Evolutionary conservation across 2,329 filamentous ascomycete species (phyloP), one percentile per base, ranked within the genome.

Genomic region (Diaporthe batatas): DNA sequence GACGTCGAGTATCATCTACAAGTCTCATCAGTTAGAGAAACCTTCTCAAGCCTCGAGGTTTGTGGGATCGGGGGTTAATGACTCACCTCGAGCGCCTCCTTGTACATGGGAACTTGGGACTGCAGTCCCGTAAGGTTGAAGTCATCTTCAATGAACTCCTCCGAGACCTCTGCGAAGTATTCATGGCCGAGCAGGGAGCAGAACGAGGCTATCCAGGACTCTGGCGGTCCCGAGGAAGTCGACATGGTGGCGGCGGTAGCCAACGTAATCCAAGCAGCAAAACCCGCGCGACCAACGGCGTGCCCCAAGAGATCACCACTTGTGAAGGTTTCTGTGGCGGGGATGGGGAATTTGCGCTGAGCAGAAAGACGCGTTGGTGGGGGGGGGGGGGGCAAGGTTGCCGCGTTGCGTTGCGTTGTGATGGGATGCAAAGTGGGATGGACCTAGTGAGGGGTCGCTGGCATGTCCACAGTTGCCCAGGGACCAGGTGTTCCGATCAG

Each of bases 121-220:
- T 98, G 95, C 79, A 99, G 87, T 65, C 96, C 96, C 0, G 96
- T 99, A 76, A 99, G 88, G 84, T 99, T 99, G 88, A 99, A 99
- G 83, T 99, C 96, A 91, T 99, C 96, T 83, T 99, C 96, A 81
- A 99, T 98, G 79, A 99, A 99, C 80, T 99, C 96, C 84, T 99
- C 96, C 58, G 94, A 96, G 67, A 99, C 96, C 86, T 99, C 96
- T 75, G 96, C 96, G 83, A 99, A 99, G 86, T 98, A 99, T 84
- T 99, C 96, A 82, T 99, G 96, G 75, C 96, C 96, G 74, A 98
- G 90, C 58, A 98, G 88, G 51, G 94, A 95, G 87, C 96, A 99
- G 83, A 98, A 99, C 73, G 95, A 97, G 76, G 94, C 93, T 86
- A 99, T 98, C 96, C 96, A 99, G 71, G 95, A 97, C 86, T 99